Percentiles rank a stretch among this genome's conserved stretches.
Evolutionary conservation across 345 rosid species (phyloP).

Genomic region (Orychophragmus violaceus): DNA sequence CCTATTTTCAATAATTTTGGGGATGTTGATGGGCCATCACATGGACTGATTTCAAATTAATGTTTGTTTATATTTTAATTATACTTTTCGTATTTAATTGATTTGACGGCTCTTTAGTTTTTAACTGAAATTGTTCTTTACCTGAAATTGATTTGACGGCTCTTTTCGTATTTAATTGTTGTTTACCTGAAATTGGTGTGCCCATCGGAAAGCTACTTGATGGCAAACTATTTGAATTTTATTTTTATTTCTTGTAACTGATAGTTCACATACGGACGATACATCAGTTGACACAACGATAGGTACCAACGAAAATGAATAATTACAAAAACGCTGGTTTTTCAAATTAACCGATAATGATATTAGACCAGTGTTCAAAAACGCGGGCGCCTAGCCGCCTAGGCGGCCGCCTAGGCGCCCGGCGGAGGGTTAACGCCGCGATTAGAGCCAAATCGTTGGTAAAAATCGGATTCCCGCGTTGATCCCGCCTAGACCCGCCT

Average conservation of each 20-base stretch:
- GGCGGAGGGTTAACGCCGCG: too few species aligned
- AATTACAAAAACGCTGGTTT: slow-evolving; percentile 7
- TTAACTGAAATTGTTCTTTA: too few species aligned
- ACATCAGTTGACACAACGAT: slow-evolving; percentile 25
- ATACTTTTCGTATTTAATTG: neutral
- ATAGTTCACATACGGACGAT: slow-evolving; percentile 15
- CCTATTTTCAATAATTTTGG: neutral
- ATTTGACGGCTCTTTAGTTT: neutral
- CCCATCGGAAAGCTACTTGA: slow-evolving; percentile 13
- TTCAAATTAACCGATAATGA: slow-evolving; percentile 21
- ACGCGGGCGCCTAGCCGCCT: too few species aligned
- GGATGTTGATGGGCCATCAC: slow-evolving; percentile 14
- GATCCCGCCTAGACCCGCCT: too few species aligned
- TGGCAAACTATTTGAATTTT: neutral
- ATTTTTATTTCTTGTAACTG: slow-evolving; percentile 16
- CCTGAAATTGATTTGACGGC: slow-evolving; percentile 19
- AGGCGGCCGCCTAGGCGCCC: too few species aligned
- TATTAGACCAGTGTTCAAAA: too few species aligned
- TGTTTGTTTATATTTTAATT: neutral
- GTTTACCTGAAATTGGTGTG: slow-evolving; percentile 24
- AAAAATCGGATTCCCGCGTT: too few species aligned
- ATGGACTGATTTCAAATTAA: slow-evolving; percentile 1
- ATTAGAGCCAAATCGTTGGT: too few species aligned
- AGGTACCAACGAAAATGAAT: slow-evolving; percentile 13
- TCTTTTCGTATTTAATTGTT: too few species aligned